phyloP scores from a whole-genome alignment of 345 rosid genomes.

The Leavenworthia alabamica region DNA sequence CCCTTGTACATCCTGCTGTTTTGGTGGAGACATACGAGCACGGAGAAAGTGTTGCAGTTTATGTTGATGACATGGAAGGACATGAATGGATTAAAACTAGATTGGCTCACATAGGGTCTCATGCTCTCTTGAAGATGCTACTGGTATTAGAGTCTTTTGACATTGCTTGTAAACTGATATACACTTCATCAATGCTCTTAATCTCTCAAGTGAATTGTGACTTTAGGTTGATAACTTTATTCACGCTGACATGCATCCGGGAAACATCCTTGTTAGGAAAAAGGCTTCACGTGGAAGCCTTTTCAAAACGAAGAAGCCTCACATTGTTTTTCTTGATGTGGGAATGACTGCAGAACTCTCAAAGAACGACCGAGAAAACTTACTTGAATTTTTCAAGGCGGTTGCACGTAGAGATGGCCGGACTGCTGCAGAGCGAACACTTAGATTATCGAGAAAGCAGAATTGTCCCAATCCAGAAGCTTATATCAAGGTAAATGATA shows the following conservation, averaged over 20 bases:
- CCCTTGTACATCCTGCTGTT: conserved; percentile 98
- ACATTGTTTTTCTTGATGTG: conserved; percentile 87
- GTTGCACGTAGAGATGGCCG: conserved; percentile 85
- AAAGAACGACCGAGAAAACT: conserved; percentile 63
- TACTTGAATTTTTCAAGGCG: conserved; percentile 78
- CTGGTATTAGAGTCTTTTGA: conserved; percentile 41
- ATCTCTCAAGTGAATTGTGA: conserved; percentile 2
- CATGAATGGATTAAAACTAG: conserved; percentile 66
- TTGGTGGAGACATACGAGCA: conserved; percentile 94
- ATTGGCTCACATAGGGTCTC: conserved; percentile 94
- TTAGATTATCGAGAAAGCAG: conserved; percentile 72
- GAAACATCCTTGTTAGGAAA: conserved; percentile 80
- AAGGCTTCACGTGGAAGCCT: conserved; percentile 58
- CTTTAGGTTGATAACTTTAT: conserved; percentile 95
- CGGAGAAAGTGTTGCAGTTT: conserved; percentile 82
- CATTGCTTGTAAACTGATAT: background rate
- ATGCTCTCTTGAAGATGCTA: conserved; percentile 98
- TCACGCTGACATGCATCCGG: conserved; percentile 99
- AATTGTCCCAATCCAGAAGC: conserved; percentile 82
- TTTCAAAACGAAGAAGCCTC: conserved; percentile 84
- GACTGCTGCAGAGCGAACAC: conserved; percentile 69
- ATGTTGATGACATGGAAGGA: conserved; percentile 80
- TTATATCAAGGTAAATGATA: conserved; percentile 54
- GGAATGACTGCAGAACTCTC: conserved; percentile 99
- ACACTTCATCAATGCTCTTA: background rate